A percentile compares a stretch with the other conserved stretches of the same genome.
phyloP scores from a whole-genome alignment of 495 filamentous ascomycete species.

The Letharia lupina region DNA sequence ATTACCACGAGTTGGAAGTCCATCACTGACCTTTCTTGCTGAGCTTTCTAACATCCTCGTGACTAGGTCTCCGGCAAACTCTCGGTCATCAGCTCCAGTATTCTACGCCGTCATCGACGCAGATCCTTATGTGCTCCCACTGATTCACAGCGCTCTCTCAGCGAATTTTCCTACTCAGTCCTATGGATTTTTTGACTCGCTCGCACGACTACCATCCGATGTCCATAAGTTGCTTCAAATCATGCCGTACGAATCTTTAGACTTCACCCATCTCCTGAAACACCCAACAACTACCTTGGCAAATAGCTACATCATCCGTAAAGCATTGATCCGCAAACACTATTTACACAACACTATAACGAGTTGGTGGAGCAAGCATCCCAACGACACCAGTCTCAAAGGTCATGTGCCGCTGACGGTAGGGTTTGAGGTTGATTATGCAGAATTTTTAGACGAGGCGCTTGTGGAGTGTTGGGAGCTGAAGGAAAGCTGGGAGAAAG shows the following conservation, averaged over 20 bases:
- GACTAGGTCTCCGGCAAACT: not conserved
- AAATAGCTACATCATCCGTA: slow-evolving; percentile 88
- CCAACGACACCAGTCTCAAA: slow-evolving; percentile 51
- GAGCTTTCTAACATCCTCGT: slow-evolving; percentile 1
- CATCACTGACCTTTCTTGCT: not conserved
- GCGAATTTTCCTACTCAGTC: slow-evolving; percentile 45
- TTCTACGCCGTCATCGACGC: slow-evolving; percentile 72
- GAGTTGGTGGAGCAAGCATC: slow-evolving; percentile 75
- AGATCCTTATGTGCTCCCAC: slow-evolving; percentile 74
- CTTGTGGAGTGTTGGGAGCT: slow-evolving; percentile 83
- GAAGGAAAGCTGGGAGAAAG: slow-evolving; percentile 56
- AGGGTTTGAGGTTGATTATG: slow-evolving; percentile 89
- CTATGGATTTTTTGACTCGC: slow-evolving; percentile 39
- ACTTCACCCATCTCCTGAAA: slow-evolving; percentile 63
- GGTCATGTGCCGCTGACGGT: slow-evolving; percentile 64
- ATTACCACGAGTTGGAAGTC: not conserved
- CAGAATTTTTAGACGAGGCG: slow-evolving; percentile 92
- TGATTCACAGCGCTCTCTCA: slow-evolving; percentile 64
- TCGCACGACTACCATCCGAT: slow-evolving; percentile 37
- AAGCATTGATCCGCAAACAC: slow-evolving; percentile 95
- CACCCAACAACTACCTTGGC: slow-evolving; percentile 52
- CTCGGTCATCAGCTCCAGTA: slow-evolving; percentile 23
- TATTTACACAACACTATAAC: slow-evolving; percentile 72
- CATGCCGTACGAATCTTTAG: slow-evolving; percentile 73
- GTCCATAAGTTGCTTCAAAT: slow-evolving; percentile 63